Base-by-base conservation (phyloP, 2,329 filamentous ascomycete genomes). In the Aspergillus nomiae region DNA sequence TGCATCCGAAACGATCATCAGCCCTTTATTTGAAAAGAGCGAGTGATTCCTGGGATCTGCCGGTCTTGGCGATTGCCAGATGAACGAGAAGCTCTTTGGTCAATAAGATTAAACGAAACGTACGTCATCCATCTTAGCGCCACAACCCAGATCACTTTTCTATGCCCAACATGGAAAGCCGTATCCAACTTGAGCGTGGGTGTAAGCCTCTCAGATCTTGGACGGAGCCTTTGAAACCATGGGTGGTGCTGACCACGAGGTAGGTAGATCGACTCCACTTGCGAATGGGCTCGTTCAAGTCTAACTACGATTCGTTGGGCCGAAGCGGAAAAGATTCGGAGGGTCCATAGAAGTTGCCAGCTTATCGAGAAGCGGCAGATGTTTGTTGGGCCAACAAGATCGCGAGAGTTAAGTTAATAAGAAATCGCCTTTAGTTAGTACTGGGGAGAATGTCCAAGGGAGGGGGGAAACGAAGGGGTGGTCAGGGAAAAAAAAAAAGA, bases 221-320 rank as follows among this genome's bases (percentile, higher is more conserved):
- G 59, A 60, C 56, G 16, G 32, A 60, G 58, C 57, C 59, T 11
- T 53, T 61, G 53, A 61, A 67, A 67, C 66, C 63, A 65, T 67
- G 61, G 66, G 24, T 63, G 61, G 61, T 66, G 38, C 55, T 62
- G 46, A 61, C 67, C 67, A 69, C 67, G 66, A 68, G 67, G 66
- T 43, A 55, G 48, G 61, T 60, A 60, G 65, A 62, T 63, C 54
- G 63, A 65, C 62, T 65, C 66, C 67, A 69, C 66, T 58, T 38
- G n/a, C 50, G 24, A 50, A 43, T 53, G 48, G 41, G 24, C 57
- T 54, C 30, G 41, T 59, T 41, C 60, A 32, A 65, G 21, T 6
- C 32, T 28, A 57, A 60, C 56, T 56, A 63, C 63, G 50, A 65
- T 65, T 61, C 50, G 61, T 26, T 63, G 63, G 34, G 34, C 43